Percentiles rank a stretch among this genome's conserved stretches.
Conservation (phyloP, 805 yeast species). For the Yamadazyma akitaensis region DNA sequence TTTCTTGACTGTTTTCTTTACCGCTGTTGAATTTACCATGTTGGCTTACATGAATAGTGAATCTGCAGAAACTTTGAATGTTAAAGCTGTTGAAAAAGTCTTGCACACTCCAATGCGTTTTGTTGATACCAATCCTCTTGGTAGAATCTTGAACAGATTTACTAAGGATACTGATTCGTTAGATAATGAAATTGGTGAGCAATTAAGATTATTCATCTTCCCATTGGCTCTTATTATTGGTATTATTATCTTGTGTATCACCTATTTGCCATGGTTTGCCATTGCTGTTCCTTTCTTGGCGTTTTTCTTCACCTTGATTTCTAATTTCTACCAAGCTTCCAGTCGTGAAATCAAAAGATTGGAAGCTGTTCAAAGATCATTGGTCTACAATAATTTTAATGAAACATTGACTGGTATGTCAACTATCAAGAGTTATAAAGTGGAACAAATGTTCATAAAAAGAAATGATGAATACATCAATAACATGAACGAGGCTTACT, state of each 20-base stretch:
- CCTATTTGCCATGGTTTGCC: slow-evolving; percentile 54
- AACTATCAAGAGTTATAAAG: slow-evolving; percentile 44
- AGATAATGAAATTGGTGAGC: slow-evolving; percentile 44
- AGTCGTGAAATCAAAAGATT: slow-evolving; percentile 47
- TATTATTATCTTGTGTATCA: slow-evolving; percentile 43
- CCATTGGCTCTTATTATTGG: slow-evolving; percentile 40
- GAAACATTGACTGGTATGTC: slow-evolving; percentile 48
- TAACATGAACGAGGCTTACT: slow-evolving; percentile 52
- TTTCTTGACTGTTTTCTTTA: slow-evolving; percentile 35
- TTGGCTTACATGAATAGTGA: slow-evolving; percentile 41
- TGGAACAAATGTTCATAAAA: slow-evolving; percentile 28
- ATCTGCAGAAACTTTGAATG: slow-evolving; percentile 34
- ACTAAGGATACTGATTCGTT: slow-evolving; percentile 46
- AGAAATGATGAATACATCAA: slow-evolving; percentile 44
- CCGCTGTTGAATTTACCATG: slow-evolving; percentile 38
- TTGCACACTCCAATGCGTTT: slow-evolving; percentile 43
- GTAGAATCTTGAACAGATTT: slow-evolving; percentile 43
- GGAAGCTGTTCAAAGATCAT: slow-evolving; percentile 46
- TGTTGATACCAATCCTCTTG: slow-evolving; percentile 43
- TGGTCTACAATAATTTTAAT: slow-evolving; percentile 48
- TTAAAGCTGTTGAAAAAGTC: slow-evolving; percentile 34
- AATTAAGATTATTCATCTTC: slow-evolving; percentile 37
- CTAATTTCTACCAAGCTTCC: slow-evolving; percentile 47
- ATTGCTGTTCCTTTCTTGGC: slow-evolving; percentile 52
- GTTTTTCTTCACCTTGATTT: slow-evolving; percentile 32